Evolutionary conservation across 768 basidiomycete genomes (phyloP).

Genomic region (Russula foetens): DNA sequence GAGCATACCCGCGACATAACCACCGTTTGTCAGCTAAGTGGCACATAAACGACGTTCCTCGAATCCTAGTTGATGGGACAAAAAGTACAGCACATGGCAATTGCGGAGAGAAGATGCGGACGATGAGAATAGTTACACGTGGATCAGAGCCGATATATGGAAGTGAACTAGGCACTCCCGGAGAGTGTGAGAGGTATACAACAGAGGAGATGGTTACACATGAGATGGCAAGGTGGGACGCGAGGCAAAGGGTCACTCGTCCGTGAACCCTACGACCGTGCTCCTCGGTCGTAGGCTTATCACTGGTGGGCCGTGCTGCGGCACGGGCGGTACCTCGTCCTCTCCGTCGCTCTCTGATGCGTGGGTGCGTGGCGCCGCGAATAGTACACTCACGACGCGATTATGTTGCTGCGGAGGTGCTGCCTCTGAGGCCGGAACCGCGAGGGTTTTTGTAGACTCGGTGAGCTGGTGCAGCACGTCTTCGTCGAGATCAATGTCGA

Average conservation of each 20-base stretch:
- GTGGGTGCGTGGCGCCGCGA: slow-evolving; percentile 17
- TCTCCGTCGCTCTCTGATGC: slow-evolving; percentile 19
- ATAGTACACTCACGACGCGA: slow-evolving; percentile 19
- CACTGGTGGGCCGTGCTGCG: slow-evolving; percentile 8
- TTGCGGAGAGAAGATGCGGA: neutral
- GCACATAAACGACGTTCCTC: neutral
- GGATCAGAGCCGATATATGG: neutral
- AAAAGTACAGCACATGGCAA: slow-evolving; percentile 4
- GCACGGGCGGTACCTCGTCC: slow-evolving; percentile 8
- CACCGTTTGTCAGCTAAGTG: neutral
- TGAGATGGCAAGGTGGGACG: neutral
- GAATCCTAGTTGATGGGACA: neutral
- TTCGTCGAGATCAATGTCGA: slow-evolving; percentile 70
- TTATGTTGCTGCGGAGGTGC: neutral
- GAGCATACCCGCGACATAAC: neutral
- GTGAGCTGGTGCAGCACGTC: slow-evolving; percentile 48
- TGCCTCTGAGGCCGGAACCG: slow-evolving; percentile 30
- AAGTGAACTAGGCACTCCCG: neutral
- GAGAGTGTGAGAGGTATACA: neutral
- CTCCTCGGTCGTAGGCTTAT: slow-evolving; percentile 18
- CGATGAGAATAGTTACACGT: neutral
- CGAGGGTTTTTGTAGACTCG: slow-evolving; percentile 42
- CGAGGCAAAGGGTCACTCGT: slow-evolving; percentile 2
- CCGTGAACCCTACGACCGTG: slow-evolving; percentile 18
- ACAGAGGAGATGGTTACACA: neutral